These are phyloP conservation scores for Arctium lappa DNA, from an alignment of 129 eudicot genomes.

Conservation along the genomic window DNA sequence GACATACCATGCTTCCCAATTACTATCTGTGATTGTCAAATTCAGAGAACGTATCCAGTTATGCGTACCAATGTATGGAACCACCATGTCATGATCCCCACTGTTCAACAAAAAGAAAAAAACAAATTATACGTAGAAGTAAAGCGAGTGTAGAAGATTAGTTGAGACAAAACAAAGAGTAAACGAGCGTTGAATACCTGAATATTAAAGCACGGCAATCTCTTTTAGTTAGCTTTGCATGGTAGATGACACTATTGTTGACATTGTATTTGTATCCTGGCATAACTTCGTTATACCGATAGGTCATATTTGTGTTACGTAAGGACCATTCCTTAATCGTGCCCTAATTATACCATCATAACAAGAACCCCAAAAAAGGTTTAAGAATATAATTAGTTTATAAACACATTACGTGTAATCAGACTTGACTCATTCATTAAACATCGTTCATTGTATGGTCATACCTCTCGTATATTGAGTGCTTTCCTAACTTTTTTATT, in stretches of 20 bases:
- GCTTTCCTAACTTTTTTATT: constrained; percentile 18
- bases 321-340: constrained; percentile 5
- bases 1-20: constrained; percentile 7
- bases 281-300: background rate
- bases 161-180: background rate
- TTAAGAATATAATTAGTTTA: background rate
- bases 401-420: background rate
- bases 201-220: constrained; percentile 26
- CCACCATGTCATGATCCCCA: constrained; percentile 20
- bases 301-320: constrained; percentile 11
- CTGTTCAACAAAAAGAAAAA: background rate
- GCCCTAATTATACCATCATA: constrained; percentile 1
- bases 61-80: constrained; percentile 11
- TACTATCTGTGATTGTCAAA: background rate
- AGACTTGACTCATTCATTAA: no score
- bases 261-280: constrained; percentile 12
- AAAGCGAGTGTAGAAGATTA: background rate
- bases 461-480: constrained; percentile 4
- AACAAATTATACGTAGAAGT: background rate
- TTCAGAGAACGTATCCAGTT: constrained; percentile 8
- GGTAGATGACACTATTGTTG: constrained; percentile 11
- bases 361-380: background rate
- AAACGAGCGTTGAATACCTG: constrained; percentile 4
- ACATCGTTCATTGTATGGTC: background rate
- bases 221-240: constrained; percentile 12